Evolutionary conservation across 768 basidiomycete species (phyloP).

Genomic region (Lactarius hengduanensis): DNA sequence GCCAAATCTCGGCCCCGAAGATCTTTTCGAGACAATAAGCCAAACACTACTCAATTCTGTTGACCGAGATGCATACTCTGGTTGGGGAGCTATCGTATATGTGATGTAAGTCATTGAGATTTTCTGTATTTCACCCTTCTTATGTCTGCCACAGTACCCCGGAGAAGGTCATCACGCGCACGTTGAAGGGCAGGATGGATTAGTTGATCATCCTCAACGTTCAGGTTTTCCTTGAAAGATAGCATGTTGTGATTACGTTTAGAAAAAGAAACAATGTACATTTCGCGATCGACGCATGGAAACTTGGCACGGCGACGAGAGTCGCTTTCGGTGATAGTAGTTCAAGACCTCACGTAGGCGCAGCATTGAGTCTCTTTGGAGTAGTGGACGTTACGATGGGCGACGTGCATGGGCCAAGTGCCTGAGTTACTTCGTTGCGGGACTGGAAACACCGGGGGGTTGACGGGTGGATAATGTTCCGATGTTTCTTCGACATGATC

Average conservation of each 20-base stretch:
- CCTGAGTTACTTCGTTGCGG: neutral
- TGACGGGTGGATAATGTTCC: constrained; percentile 9
- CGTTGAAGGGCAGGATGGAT: constrained; percentile 90
- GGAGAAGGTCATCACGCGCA: constrained; percentile 77
- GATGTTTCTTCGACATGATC: constrained; percentile 9
- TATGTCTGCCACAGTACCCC: constrained; percentile 51
- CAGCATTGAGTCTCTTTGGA: neutral
- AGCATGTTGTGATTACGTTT: constrained; percentile 1
- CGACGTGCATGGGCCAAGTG: too few relatives aligned
- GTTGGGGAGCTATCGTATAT: constrained; percentile 96
- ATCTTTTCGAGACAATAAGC: constrained; percentile 97
- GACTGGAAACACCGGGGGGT: neutral
- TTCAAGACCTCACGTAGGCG: neutral
- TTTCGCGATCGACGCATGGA: neutral
- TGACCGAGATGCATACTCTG: constrained; percentile 94
- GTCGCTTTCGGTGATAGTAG: neutral
- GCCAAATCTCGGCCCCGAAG: constrained; percentile 92
- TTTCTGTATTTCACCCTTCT: constrained; percentile 19
- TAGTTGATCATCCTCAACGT: constrained; percentile 38
- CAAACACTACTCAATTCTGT: constrained; percentile 94
- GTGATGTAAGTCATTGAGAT: constrained; percentile 67
- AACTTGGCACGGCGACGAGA: neutral
- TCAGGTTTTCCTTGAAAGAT: constrained; percentile 1
- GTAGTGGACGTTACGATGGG: neutral
- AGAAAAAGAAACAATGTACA: constrained; percentile 15